Evolutionary conservation across 2,329 filamentous ascomycete genomes (phyloP).

Genomic region (Zasmidium citrigriseum): DNA sequence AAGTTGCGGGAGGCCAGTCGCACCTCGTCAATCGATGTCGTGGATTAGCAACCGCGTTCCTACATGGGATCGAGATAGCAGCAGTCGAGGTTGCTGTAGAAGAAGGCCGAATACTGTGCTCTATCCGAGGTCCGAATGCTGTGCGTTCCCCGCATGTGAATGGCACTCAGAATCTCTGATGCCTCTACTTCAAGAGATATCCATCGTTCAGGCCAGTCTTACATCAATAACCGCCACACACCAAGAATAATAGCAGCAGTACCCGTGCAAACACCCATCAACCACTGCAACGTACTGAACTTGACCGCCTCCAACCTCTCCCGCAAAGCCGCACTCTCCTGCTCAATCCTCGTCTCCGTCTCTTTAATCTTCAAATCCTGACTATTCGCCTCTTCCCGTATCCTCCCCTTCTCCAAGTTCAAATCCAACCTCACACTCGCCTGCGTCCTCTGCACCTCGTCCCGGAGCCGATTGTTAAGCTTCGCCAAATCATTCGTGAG

Average conservation of each 20-base stretch:
- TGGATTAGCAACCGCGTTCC: no score
- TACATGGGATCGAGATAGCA: no score
- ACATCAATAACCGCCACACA: conserved; percentile 69
- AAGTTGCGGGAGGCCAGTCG: no score
- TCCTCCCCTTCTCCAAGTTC: conserved; percentile 94
- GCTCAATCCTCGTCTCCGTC: conserved; percentile 97
- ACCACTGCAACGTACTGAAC: conserved; percentile 96
- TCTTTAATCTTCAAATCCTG: conserved; percentile 99
- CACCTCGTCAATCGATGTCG: no score
- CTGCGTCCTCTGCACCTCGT: conserved; percentile 93
- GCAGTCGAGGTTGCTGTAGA: no score
- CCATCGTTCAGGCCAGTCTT: no score
- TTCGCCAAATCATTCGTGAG: conserved; percentile 94
- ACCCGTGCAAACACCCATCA: conserved; percentile 76
- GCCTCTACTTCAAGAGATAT: no score
- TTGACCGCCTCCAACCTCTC: conserved; percentile 97
- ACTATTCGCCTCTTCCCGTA: conserved; percentile 91
- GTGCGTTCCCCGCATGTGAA: no score
- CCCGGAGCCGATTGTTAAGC: conserved; percentile 81
- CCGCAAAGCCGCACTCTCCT: conserved; percentile 86
- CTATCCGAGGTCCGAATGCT: no score
- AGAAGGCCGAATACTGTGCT: no score
- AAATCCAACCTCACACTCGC: conserved; percentile 89
- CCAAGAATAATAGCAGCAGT: conserved; percentile 66
- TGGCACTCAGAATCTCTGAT: no score